phyloP scores from a whole-genome alignment of 192 early-diverging fungal species.

The Umbelopsis isabellina region DNA sequence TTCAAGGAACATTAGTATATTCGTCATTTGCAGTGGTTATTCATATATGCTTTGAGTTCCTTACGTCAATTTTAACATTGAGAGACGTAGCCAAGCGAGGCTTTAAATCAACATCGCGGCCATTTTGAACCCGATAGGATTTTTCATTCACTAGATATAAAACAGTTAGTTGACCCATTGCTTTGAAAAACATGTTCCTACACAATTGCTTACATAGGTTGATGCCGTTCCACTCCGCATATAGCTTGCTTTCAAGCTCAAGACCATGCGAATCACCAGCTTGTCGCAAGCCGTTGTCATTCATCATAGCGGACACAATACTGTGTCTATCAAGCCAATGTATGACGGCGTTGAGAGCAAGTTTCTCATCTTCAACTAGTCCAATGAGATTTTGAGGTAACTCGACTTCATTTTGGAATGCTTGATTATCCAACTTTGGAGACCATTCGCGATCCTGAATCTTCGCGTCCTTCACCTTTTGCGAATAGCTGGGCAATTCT shows the following conservation, averaged over 20 bases:
- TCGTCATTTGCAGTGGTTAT: no score
- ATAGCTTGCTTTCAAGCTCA: conserved; percentile 39
- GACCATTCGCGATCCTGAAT: conserved; percentile 17
- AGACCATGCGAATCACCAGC: conserved; percentile 33
- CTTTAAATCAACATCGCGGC: conserved; percentile 1
- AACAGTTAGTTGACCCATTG: neutral
- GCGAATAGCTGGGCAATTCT: conserved; percentile 18
- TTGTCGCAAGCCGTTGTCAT: conserved; percentile 31
- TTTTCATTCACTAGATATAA: conserved; percentile 4
- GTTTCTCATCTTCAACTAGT: neutral
- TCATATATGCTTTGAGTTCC: neutral
- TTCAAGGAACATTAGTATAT: neutral
- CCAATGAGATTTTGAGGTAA: neutral
- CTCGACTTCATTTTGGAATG: neutral
- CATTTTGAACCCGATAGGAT: neutral
- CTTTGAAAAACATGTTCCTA: neutral
- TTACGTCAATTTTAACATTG: conserved; percentile 14
- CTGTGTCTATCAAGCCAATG: conserved; percentile 22
- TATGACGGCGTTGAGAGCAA: conserved; percentile 14
- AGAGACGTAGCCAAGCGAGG: conserved; percentile 4
- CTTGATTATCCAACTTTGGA: conserved; percentile 3
- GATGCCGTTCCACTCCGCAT: conserved; percentile 34
- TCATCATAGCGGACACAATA: conserved; percentile 28
- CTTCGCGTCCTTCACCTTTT: neutral
- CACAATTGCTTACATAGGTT: neutral